A percentile compares a stretch with the other conserved stretches of the same genome.
These are phyloP conservation scores for Lentinus brumalis DNA, from an alignment of 768 basidiomycete genomes.

Conservation along the genomic window DNA sequence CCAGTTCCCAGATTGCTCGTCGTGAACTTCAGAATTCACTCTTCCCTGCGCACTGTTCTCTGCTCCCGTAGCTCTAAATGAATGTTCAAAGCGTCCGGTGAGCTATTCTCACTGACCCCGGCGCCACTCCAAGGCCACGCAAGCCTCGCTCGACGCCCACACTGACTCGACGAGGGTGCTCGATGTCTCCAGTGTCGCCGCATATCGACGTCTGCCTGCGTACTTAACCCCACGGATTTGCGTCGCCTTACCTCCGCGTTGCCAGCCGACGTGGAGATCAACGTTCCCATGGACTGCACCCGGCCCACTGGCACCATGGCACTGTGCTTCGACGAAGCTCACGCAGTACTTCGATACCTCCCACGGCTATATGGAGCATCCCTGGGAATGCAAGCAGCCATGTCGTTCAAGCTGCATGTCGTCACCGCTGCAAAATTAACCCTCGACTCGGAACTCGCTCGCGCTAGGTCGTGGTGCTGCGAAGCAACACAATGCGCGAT, in stretches of 20 bases:
- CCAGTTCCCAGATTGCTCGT: background rate
- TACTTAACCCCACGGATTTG: background rate
- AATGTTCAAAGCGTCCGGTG: background rate
- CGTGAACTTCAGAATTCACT: background rate
- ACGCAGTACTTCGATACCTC: background rate
- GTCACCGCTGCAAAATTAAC: constrained; percentile 1
- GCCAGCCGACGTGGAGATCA: background rate
- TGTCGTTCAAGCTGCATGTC: constrained; percentile 1
- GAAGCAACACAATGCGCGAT: background rate
- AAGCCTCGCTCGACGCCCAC: too few relatives aligned
- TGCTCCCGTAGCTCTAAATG: constrained; percentile 2
- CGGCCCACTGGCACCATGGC: constrained; percentile 3
- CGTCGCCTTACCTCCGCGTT: background rate
- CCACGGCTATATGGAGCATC: constrained; percentile 3
- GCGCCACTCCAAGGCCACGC: too few relatives aligned
- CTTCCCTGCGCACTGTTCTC: background rate
- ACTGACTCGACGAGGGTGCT: too few relatives aligned
- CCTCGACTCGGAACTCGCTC: background rate
- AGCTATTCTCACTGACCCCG: too few relatives aligned
- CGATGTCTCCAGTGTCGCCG: too few relatives aligned
- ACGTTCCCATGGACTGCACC: constrained; percentile 10
- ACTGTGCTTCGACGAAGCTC: background rate
- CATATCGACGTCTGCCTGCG: background rate
- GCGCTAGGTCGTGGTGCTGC: background rate
- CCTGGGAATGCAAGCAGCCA: constrained; percentile 8